Evolutionary conservation across 2,329 filamentous ascomycete species (phyloP), one percentile per base, ranked within the genome.

Genomic region (Paecilomyces variotii): DNA sequence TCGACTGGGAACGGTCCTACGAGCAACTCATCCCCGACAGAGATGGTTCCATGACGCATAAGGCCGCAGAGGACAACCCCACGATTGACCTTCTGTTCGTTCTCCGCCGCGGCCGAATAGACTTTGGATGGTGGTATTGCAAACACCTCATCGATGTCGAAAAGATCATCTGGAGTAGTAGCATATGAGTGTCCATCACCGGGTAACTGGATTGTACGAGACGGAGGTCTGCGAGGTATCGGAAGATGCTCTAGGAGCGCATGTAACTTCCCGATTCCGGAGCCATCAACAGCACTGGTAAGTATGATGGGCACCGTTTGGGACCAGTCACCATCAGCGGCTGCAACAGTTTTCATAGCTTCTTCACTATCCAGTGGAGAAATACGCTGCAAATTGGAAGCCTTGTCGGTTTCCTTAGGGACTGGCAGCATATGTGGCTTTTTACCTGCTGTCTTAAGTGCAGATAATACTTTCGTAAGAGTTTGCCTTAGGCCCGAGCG

Each of bases 121-220:
- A 82, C 79, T 62, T 85, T 86, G 1, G 85, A 84, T 0, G 83
- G 82, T 0, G 87, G 84, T 12, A 92, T 82, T 59, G 84, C 89
- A 72, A 96, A 97, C 0, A 91, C 86, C 65, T 97, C 93, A 69
- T 97, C 93, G 26, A 97, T 84, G 68, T 97, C 89, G 68, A 97
- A 97, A 1, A 97, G 76, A 34, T 83, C 83, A 3, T 78, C 77
- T 1, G 85, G 83, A 57, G 84, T 81, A 59, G 85, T 80, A 0
- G 85, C 80, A 0, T 64, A 56, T 1, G 57, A 14, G 11, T 45
- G n/a, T 14, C 58, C 52, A 11, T 57, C 54, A n/a, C 61, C 65
- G 2, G 63, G 55, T 35, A 67, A 27, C 2, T 57, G 61, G 19
- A 68, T 57, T n/a, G 55, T 61, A 57, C 66, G 67, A 28, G 67